Evolutionary conservation across 192 early-diverging fungal species (phyloP).

Genomic region (Coemansia sp.): DNA sequence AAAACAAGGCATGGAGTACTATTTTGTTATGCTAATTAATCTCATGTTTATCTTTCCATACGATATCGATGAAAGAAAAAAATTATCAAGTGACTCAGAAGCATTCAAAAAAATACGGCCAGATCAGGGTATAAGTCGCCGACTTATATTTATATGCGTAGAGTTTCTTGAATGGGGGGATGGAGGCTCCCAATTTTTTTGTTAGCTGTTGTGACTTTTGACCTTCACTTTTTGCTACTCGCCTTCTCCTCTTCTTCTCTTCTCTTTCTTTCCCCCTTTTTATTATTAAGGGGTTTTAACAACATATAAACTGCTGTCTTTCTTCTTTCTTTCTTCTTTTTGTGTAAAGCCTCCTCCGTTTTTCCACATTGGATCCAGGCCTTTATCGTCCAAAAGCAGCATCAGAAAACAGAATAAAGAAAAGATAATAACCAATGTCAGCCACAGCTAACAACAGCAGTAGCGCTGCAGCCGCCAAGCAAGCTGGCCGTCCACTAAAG

Average conservation of each 20-base stretch:
- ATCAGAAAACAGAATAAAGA: neutral
- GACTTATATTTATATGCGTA: too few species aligned
- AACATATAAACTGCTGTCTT: neutral
- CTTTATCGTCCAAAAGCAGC: neutral
- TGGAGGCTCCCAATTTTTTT: too few species aligned
- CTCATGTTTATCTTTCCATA: too few species aligned
- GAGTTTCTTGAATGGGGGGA: too few species aligned
- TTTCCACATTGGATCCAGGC: neutral
- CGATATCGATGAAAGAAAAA: neutral
- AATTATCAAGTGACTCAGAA: neutral
- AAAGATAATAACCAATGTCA: slow-evolving; percentile 2
- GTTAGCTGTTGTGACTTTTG: too few species aligned
- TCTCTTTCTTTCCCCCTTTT: neutral
- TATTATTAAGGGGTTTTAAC: neutral
- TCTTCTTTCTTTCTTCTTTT: neutral
- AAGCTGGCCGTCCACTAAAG: slow-evolving; percentile 22
- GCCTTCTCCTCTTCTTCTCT: neutral
- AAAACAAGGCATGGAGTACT: too few species aligned
- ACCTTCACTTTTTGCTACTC: neutral
- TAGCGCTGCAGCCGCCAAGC: neutral
- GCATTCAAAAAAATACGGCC: neutral
- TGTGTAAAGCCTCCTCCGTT: neutral
- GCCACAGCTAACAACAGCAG: slow-evolving; percentile 1
- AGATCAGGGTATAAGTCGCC: neutral
- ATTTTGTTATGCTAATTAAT: too few species aligned